These are phyloP conservation scores for Penicillium sp. DNA, from an alignment of 2,329 filamentous ascomycete species.

Conservation along the genomic window DNA sequence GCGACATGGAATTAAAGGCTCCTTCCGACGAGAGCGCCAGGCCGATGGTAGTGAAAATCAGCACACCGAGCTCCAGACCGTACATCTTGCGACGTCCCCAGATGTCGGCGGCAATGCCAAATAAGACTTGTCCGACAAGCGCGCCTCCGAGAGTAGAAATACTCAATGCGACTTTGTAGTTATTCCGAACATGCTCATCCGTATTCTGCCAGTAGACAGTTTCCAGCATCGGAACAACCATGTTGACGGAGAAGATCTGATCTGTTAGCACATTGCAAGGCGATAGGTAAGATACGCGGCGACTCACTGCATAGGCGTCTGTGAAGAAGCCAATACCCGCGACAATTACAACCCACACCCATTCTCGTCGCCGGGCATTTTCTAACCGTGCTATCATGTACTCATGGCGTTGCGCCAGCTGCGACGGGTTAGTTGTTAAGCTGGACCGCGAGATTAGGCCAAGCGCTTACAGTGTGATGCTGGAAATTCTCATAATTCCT, in stretches of 20 bases:
- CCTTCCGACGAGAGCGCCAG: constrained; percentile 47
- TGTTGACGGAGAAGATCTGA: constrained; percentile 25
- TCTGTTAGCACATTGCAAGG: not conserved
- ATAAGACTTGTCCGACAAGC: constrained; percentile 36
- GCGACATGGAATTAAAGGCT: constrained; percentile 39
- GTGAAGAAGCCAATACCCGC: constrained; percentile 24
- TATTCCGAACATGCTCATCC: constrained; percentile 1
- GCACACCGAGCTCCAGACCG: constrained; percentile 50
- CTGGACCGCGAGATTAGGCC: not conserved
- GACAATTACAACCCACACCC: constrained; percentile 22
- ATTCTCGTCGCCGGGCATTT: constrained; percentile 20
- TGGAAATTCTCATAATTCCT: constrained; percentile 20
- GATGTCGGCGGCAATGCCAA: constrained; percentile 43
- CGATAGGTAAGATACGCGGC: too few relatives aligned
- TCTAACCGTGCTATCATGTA: constrained; percentile 21
- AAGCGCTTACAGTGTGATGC: constrained; percentile 16
- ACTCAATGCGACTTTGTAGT: constrained; percentile 22
- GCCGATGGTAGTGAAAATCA: constrained; percentile 48
- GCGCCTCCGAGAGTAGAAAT: constrained; percentile 32
- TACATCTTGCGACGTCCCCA: constrained; percentile 53
- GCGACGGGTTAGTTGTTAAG: not conserved
- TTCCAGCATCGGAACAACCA: constrained; percentile 22
- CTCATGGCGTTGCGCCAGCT: constrained; percentile 21
- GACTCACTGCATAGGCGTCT: constrained; percentile 20
- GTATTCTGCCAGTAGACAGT: constrained; percentile 16